phyloP scores from a whole-genome alignment of 768 basidiomycete genomes.

The Termitomyces sp. region DNA sequence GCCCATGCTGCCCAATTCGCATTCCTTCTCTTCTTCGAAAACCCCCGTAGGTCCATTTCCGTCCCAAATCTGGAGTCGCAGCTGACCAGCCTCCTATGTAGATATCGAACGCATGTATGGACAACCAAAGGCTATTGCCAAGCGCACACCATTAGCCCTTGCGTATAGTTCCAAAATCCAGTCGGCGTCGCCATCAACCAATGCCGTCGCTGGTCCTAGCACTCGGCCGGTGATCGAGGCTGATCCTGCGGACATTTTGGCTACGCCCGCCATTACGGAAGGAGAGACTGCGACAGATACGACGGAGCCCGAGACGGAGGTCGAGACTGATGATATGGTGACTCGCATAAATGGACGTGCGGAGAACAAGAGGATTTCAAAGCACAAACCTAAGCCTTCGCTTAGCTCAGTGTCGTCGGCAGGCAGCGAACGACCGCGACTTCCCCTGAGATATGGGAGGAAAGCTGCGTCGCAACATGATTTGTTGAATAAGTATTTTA shows the following conservation, averaged over 20 bases:
- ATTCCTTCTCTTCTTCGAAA: slow-evolving; percentile 94
- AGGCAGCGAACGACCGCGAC: slow-evolving; percentile 13
- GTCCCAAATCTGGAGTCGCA: not conserved
- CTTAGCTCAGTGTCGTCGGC: slow-evolving; percentile 27
- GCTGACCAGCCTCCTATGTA: slow-evolving; percentile 21
- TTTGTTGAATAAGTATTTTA: slow-evolving; percentile 83
- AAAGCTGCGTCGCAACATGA: slow-evolving; percentile 74
- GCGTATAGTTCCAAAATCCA: slow-evolving; percentile 1
- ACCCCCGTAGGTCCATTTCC: slow-evolving; percentile 68
- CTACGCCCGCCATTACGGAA: slow-evolving; percentile 64
- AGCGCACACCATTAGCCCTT: slow-evolving; percentile 60
- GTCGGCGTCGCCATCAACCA: slow-evolving; percentile 2
- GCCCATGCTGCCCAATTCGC: slow-evolving; percentile 96
- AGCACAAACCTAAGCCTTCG: slow-evolving; percentile 27
- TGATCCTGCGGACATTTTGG: slow-evolving; percentile 23
- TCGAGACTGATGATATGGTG: slow-evolving; percentile 32
- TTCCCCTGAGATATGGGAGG: slow-evolving; percentile 8
- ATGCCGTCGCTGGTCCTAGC: slow-evolving; percentile 11
- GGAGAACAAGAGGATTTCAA: slow-evolving; percentile 12
- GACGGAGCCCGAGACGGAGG: slow-evolving; percentile 60
- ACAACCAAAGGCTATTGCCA: slow-evolving; percentile 83
- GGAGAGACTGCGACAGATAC: slow-evolving; percentile 66
- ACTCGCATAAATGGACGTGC: slow-evolving; percentile 4
- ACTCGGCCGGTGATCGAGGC: slow-evolving; percentile 16
- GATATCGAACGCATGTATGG: slow-evolving; percentile 96